phyloP scores from a whole-genome alignment of 495 filamentous ascomycete species.

The Recurvomyces mirabilis region DNA sequence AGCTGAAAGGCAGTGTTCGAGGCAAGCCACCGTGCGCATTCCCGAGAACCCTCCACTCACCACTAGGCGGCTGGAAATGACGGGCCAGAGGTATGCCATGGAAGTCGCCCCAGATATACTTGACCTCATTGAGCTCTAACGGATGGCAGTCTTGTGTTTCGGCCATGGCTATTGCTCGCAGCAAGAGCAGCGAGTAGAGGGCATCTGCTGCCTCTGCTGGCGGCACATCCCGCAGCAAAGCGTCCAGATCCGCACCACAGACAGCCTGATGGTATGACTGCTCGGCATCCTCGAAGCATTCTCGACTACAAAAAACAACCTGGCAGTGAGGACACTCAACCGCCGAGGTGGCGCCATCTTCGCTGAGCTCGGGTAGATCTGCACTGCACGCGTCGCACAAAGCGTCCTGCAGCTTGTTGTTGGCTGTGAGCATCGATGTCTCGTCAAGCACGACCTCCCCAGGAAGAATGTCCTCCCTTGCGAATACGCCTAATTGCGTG shows the following conservation, averaged over 20 bases:
- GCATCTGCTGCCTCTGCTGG: slow-evolving; percentile 59
- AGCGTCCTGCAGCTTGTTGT: slow-evolving; percentile 65
- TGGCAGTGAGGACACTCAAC: slow-evolving; percentile 61
- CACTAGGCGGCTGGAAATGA: background rate
- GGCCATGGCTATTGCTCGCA: slow-evolving; percentile 72
- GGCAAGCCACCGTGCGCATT: slow-evolving; percentile 39
- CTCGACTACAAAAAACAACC: slow-evolving; percentile 74
- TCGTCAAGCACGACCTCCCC: slow-evolving; percentile 71
- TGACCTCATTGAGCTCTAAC: slow-evolving; percentile 69
- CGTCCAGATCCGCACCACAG: slow-evolving; percentile 71
- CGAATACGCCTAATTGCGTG: slow-evolving; percentile 79
- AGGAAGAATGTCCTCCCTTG: slow-evolving; percentile 64
- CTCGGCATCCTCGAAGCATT: slow-evolving; percentile 62
- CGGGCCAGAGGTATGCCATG: slow-evolving; percentile 14
- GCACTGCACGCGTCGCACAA: slow-evolving; percentile 76
- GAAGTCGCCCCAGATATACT: slow-evolving; percentile 93
- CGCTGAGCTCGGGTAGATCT: slow-evolving; percentile 48
- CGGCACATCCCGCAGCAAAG: slow-evolving; percentile 64
- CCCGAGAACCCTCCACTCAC: background rate
- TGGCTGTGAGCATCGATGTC: slow-evolving; percentile 69
- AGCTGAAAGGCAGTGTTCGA: slow-evolving; percentile 74
- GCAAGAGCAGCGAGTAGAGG: slow-evolving; percentile 47
- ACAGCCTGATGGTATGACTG: slow-evolving; percentile 71
- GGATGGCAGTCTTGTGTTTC: slow-evolving; percentile 73
- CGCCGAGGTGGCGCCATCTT: slow-evolving; percentile 13